A percentile compares a stretch with the other conserved stretches of the same genome.
Evolutionary conservation across 805 yeast genomes (phyloP).

Genomic region (Saccharomycopsis javanensis): DNA sequence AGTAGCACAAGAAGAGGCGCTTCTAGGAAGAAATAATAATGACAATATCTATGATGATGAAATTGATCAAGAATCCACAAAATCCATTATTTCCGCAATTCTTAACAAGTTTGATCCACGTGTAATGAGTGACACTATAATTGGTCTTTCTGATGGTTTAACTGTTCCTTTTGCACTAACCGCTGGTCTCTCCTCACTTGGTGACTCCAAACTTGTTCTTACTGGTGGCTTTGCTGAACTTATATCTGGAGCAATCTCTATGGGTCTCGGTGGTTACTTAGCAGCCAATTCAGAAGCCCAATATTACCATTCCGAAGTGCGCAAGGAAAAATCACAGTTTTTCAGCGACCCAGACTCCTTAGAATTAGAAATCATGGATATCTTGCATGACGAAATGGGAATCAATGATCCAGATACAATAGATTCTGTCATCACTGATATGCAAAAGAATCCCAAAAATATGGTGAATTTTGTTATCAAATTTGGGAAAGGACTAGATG

Average conservation of each 20-base stretch:
- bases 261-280: slow-evolving; percentile 95
- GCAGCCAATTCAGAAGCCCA: slow-evolving; percentile 89
- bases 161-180: slow-evolving; percentile 99
- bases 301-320: slow-evolving; percentile 62
- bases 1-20: background rate
- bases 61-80: background rate
- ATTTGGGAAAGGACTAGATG: slow-evolving; percentile 87
- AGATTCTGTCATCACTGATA: slow-evolving; percentile 61
- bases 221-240: slow-evolving; percentile 98
- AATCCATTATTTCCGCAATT: slow-evolving; percentile 23
- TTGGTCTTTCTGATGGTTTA: slow-evolving; percentile 90
- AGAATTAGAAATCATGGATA: slow-evolving; percentile 73
- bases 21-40: background rate
- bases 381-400: slow-evolving; percentile 57
- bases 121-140: slow-evolving; percentile 85
- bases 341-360: slow-evolving; percentile 55
- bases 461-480: slow-evolving; percentile 82
- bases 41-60: background rate
- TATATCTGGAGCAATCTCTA: slow-evolving; percentile 92
- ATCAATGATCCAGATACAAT: slow-evolving; percentile 59
- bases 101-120: slow-evolving; percentile 70
- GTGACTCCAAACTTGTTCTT: slow-evolving; percentile 81
- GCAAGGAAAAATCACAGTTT: slow-evolving; percentile 56
- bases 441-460: slow-evolving; percentile 65
- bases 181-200: slow-evolving; percentile 87